Evolutionary conservation across 305 asterid species (phyloP).

Genomic region (Solanum hybrid): DNA sequence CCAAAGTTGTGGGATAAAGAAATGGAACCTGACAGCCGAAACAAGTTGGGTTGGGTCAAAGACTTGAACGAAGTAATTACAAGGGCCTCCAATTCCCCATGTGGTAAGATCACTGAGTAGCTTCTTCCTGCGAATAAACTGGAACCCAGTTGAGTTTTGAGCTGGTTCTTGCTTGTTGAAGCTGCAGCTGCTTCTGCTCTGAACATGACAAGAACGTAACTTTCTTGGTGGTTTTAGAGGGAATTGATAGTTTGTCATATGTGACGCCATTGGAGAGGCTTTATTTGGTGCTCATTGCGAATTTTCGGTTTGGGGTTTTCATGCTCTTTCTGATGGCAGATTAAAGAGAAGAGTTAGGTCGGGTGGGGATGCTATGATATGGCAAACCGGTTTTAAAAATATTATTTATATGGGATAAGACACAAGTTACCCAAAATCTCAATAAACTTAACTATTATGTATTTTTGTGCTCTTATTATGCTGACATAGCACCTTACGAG

Average conservation of each 20-base stretch:
- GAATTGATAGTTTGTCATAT: not conserved
- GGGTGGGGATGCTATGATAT: not conserved
- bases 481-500: not conserved
- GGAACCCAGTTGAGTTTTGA: conserved; percentile 3
- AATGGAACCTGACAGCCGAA: conserved; percentile 25
- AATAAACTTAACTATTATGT: too few relatives aligned
- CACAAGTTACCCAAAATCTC: too few relatives aligned
- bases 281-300: not conserved
- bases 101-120: conserved; percentile 26
- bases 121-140: conserved; percentile 17
- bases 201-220: not conserved
- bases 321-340: not conserved
- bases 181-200: not conserved
- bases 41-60: conserved; percentile 24
- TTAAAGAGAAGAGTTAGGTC: not conserved
- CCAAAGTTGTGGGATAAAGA: not conserved
- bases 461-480: not conserved
- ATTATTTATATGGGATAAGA: too few relatives aligned
- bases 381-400: too few relatives aligned
- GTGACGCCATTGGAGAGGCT: not conserved
- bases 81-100: conserved; percentile 45
- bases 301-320: not conserved
- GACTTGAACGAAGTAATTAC: conserved; percentile 32
- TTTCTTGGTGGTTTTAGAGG: conserved; percentile 5
- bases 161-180: not conserved